phyloP scores from a whole-genome alignment of 2,329 filamentous ascomycete species.

The Neonectria coccinea region DNA sequence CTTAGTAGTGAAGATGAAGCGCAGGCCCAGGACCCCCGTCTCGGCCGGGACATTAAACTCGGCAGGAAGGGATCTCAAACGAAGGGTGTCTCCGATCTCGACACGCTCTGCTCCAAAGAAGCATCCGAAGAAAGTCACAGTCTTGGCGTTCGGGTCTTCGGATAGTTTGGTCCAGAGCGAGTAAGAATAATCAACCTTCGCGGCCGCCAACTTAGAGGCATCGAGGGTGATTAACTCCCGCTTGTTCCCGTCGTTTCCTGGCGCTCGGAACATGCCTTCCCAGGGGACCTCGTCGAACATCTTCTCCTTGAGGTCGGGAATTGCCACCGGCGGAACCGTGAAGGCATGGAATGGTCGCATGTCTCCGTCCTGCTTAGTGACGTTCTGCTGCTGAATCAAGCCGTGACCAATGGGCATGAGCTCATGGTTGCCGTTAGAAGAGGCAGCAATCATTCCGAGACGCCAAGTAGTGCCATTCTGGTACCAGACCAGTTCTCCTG shows the following conservation, averaged over 20 bases:
- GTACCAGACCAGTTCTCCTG: constrained; percentile 65
- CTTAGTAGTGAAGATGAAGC: constrained; percentile 54
- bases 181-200: constrained; percentile 61
- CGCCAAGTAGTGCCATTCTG: constrained; percentile 61
- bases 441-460: constrained; percentile 57
- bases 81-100: constrained; percentile 61
- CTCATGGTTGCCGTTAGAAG: constrained; percentile 48
- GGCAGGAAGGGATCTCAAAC: constrained; percentile 56
- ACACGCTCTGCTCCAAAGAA: constrained; percentile 65
- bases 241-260: constrained; percentile 51
- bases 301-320: constrained; percentile 54
- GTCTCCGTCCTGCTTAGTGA: constrained; percentile 55
- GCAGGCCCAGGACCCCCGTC: constrained; percentile 53
- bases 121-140: constrained; percentile 57
- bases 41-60: constrained; percentile 51
- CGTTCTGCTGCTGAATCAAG: constrained; percentile 52
- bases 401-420: constrained; percentile 57
- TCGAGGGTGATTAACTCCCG: constrained; percentile 59
- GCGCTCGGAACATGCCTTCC: constrained; percentile 52
- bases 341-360: constrained; percentile 65
- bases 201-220: constrained; percentile 64
- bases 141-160: constrained; percentile 49
- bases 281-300: constrained; percentile 58
- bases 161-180: constrained; percentile 59
- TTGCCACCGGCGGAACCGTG: constrained; percentile 58